These are phyloP conservation scores for Hymenoscyphus occultus DNA, from an alignment of 2,329 filamentous ascomycete genomes.

Conservation along the genomic window DNA sequence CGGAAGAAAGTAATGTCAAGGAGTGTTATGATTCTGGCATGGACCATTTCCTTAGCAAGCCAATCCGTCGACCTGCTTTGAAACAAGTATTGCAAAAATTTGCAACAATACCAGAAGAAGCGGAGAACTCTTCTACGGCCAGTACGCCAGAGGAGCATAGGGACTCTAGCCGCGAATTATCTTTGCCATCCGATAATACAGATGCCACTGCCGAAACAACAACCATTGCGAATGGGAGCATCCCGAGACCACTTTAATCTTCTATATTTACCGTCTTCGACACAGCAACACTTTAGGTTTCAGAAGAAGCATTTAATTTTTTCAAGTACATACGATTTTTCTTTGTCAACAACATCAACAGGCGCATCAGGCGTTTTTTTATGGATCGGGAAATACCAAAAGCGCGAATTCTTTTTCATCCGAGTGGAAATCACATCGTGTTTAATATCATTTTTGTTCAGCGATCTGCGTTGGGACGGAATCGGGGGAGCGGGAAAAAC, in stretches of 20 bases:
- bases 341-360: slow-evolving; percentile 8
- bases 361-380: slow-evolving; percentile 10
- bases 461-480: neutral
- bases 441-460: neutral
- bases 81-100: slow-evolving; percentile 86
- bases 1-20: slow-evolving; percentile 84
- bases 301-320: neutral
- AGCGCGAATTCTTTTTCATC: slow-evolving; percentile 2
- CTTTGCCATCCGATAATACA: neutral
- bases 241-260: neutral
- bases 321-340: slow-evolving; percentile 14
- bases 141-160: slow-evolving; percentile 22
- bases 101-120: slow-evolving; percentile 74
- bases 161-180: slow-evolving; percentile 3
- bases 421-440: neutral
- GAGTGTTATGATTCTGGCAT: slow-evolving; percentile 74
- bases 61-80: slow-evolving; percentile 76
- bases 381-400: slow-evolving; percentile 11
- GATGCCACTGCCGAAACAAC: neutral
- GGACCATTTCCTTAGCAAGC: slow-evolving; percentile 46
- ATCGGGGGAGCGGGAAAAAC: neutral
- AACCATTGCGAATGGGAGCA: slow-evolving; percentile 10
- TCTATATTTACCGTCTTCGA: neutral
- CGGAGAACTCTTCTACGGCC: slow-evolving; percentile 28
- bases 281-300: neutral